phyloP scores from a whole-genome alignment of 208 protist species.

The Crithidia thermophila region DNA sequence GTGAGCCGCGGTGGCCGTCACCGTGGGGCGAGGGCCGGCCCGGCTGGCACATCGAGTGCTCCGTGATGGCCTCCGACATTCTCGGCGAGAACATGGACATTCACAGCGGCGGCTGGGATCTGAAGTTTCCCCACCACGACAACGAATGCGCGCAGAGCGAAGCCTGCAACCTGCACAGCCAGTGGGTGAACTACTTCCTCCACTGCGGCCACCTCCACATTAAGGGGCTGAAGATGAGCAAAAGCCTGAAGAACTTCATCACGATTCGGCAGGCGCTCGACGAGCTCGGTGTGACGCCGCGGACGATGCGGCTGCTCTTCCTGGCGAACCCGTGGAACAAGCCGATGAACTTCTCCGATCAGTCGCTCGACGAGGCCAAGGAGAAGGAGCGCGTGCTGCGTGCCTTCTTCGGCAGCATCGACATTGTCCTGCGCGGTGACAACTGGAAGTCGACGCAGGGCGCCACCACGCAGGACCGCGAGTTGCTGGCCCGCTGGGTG shows the following conservation, averaged over 20 bases:
- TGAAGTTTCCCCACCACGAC: slow-evolving; percentile 99
- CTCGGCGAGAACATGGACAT: slow-evolving; percentile 96
- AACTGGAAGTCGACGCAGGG: slow-evolving; percentile 45
- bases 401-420: slow-evolving; percentile 86
- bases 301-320: slow-evolving; percentile 95
- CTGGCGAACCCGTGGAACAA: slow-evolving; percentile 92
- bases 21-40: slow-evolving; percentile 96
- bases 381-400: slow-evolving; percentile 82
- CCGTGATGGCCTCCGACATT: slow-evolving; percentile 97
- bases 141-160: slow-evolving; percentile 99
- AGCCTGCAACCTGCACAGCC: slow-evolving; percentile 75
- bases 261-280: slow-evolving; percentile 94
- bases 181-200: slow-evolving; percentile 99
- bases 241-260: slow-evolving; percentile 99
- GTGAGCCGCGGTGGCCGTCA: slow-evolving; percentile 95
- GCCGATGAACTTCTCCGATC: slow-evolving; percentile 93
- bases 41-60: slow-evolving; percentile 99
- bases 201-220: slow-evolving; percentile 98
- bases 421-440: slow-evolving; percentile 60
- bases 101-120: slow-evolving; percentile 97
- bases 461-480: slow-evolving; percentile 52
- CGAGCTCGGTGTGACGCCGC: slow-evolving; percentile 68
- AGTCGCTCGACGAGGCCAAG: slow-evolving; percentile 88
- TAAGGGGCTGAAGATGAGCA: slow-evolving; percentile 99
- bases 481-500: slow-evolving; percentile 46